Evolutionary conservation across 2,329 filamentous ascomycete genomes (phyloP).

Genomic region (Teratosphaeria destructans): DNA sequence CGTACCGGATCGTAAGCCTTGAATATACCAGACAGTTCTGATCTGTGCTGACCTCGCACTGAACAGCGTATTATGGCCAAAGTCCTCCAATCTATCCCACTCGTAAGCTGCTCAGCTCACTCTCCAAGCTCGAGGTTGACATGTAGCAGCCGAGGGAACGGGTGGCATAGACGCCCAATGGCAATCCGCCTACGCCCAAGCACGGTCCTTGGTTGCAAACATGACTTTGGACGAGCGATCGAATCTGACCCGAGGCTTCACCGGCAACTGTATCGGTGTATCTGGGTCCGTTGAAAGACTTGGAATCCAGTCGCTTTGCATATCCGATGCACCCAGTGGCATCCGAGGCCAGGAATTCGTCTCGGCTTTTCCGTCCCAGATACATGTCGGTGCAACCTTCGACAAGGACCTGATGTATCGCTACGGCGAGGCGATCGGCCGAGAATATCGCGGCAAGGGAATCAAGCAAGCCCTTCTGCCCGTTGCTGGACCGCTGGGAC

Average conservation of each 20-base stretch:
- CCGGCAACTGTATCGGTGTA: conserved; percentile 55
- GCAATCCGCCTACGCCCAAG: conserved; percentile 21
- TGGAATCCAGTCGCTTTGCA: conserved; percentile 50
- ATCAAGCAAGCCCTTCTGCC: conserved; percentile 47
- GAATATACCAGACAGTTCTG: not conserved
- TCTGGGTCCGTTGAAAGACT: conserved; percentile 61
- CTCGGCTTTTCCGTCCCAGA: conserved; percentile 69
- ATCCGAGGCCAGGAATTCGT: conserved; percentile 62
- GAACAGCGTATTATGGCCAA: conserved; percentile 7
- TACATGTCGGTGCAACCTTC: conserved; percentile 46
- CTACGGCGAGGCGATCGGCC: conserved; percentile 43
- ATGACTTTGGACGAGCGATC: conserved; percentile 27
- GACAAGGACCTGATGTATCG: conserved; percentile 44
- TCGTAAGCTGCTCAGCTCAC: conserved; percentile 9
- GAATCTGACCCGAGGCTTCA: conserved; percentile 22
- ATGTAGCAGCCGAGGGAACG: conserved; percentile 7
- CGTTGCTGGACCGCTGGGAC: conserved; percentile 49
- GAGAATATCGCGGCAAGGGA: conserved; percentile 24
- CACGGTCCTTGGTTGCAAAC: conserved; percentile 20
- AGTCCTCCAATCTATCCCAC: conserved; percentile 20
- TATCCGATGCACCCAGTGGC: conserved; percentile 33
- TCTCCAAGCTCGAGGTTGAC: not conserved
- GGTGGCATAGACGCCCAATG: conserved; percentile 16
- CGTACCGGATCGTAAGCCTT: not conserved
- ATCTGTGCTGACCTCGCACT: not conserved